Evolutionary conservation across 768 basidiomycete species (phyloP), one percentile per base, ranked within the genome.

Genomic region (Steccherinum ochraceum): DNA sequence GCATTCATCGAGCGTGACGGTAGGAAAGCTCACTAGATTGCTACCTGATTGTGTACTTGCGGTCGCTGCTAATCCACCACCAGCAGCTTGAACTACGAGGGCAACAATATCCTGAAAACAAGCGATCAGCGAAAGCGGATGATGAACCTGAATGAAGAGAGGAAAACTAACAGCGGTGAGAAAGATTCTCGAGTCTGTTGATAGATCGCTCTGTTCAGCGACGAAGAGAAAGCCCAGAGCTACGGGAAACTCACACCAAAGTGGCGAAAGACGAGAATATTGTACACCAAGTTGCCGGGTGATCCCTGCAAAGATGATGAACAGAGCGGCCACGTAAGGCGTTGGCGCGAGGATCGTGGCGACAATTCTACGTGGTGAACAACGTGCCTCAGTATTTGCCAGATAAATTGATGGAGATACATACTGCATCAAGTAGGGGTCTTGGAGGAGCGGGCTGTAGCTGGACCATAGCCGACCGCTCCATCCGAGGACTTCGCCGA

Each of bases 1-100:
- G 35, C 19, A 41, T 2, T 4, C 19, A 27, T 45, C 11, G 12
- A 47, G 10, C 2, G 26, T 3, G 18, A 44, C n/a, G 23, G n/a
- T 25, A 5, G 44, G 21, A 30, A 24, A 16, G 26, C 12, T 24
- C 16, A 47, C 27, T 5, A 49, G 40, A 2, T 50, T 40, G 27
- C 35, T 27, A 59, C 55, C 4, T 55, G 52, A 20, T 65, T 61
- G 16, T 64, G 55, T 20, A 53, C 61, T 16, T 23, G 67, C 59
- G n/a, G 49, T 48, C 5, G 57, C 55, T 4, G 83, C 83, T 20
- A 72, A 58, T 0, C 75, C 84, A 21, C 84, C 84, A 40, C 85
- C 85, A 16, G 74, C 64, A 23, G 77, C 84, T 66, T 88, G 85
- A 2, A 85, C 63, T n/a, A 79, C 64, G 23, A 88, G 71, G 11